phyloP scores from a whole-genome alignment of 768 basidiomycete species.

The Tricholoma hemisulphureum region DNA sequence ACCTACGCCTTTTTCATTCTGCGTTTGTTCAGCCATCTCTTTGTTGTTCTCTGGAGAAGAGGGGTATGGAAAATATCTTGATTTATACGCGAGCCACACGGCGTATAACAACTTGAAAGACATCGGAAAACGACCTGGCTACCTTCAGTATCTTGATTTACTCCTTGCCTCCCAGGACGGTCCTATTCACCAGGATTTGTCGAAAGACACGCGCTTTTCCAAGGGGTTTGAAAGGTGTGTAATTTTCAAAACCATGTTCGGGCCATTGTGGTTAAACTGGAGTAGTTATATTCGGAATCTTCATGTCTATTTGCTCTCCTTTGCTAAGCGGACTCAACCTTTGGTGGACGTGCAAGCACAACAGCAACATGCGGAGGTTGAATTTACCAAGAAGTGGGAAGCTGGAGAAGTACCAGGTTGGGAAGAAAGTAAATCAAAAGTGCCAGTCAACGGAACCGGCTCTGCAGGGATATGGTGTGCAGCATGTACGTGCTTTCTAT shows the following conservation, averaged over 20 bases:
- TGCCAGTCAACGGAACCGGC: slow-evolving; percentile 42
- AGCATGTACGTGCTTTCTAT: slow-evolving; percentile 74
- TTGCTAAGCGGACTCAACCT: slow-evolving; percentile 81
- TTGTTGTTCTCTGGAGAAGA: slow-evolving; percentile 96
- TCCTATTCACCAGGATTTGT: slow-evolving; percentile 64
- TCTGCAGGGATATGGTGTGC: slow-evolving; percentile 86
- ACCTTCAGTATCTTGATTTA: slow-evolving; percentile 90
- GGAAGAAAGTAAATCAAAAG: slow-evolving; percentile 51
- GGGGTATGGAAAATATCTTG: slow-evolving; percentile 90
- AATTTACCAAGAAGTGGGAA: slow-evolving; percentile 83
- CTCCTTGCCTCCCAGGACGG: slow-evolving; percentile 65
- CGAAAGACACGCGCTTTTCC: slow-evolving; percentile 62
- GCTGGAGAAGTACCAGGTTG: slow-evolving; percentile 73
- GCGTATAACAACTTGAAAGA: slow-evolving; percentile 88
- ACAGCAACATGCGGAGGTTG: slow-evolving; percentile 58
- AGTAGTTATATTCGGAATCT: slow-evolving; percentile 80
- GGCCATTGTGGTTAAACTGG: slow-evolving; percentile 5
- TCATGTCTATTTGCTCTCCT: slow-evolving; percentile 82
- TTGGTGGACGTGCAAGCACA: slow-evolving; percentile 72
- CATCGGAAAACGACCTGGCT: slow-evolving; percentile 78
- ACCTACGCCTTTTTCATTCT: slow-evolving; percentile 6
- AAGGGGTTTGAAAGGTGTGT: slow-evolving; percentile 81
- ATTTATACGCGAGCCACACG: slow-evolving; percentile 85
- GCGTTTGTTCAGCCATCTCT: slow-evolving; percentile 56
- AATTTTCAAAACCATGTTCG: slow-evolving; percentile 2